Base-by-base conservation (phyloP, 495 filamentous ascomycete species). In the Patellaria atrata region DNA sequence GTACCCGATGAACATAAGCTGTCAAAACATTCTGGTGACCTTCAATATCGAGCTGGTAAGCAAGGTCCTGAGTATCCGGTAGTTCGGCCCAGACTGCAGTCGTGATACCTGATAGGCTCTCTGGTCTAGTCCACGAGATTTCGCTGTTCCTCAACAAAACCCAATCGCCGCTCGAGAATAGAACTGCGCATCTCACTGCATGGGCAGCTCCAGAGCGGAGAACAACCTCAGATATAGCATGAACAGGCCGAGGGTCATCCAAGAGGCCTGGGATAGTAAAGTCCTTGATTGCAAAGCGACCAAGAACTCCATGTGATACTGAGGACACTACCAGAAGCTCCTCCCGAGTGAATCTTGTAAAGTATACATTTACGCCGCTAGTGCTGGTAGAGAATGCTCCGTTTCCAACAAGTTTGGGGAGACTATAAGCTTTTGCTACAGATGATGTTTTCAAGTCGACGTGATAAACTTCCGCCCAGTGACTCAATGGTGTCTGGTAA, bases 1-100 rank as follows among this genome's bases (percentile, higher is more conserved):
- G 78, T 9, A 93, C 65, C 2, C 89, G 75, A 57, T 94, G 86
- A 23, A 86, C 61, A 48, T 94, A 99, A 11, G 91, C 89, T 26
- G 67, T 63, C 12, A 75, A 46, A 8, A 82, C 58, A 48, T 78
- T 87, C 52, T 74, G 75, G 49, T 94, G 81, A 7, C 78, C 79
- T 56, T 99, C 89, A 5, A 76, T 71, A 39, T 92, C 74, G 18
- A 99, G 64, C 23, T 86, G 73, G 48, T 79, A 73, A 1, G 71
- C 86, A 26, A 94, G 60, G 17, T 72, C 68, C 50, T 87, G 76
- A 16, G 71, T 64, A 21, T 78, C 75, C 9, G 58, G 53, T 5
- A 66, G 48, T 30, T 86, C 81, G 3, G 75, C 82, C 67, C 81
- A 94, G 8, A 65, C 67, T 24, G 85, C 84, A 32, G 79, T 77